Evolutionary conservation across 163 green algal species (phyloP), one percentile per base, ranked within the genome.

Genomic region (Coccomyxa subellipsoidea): DNA sequence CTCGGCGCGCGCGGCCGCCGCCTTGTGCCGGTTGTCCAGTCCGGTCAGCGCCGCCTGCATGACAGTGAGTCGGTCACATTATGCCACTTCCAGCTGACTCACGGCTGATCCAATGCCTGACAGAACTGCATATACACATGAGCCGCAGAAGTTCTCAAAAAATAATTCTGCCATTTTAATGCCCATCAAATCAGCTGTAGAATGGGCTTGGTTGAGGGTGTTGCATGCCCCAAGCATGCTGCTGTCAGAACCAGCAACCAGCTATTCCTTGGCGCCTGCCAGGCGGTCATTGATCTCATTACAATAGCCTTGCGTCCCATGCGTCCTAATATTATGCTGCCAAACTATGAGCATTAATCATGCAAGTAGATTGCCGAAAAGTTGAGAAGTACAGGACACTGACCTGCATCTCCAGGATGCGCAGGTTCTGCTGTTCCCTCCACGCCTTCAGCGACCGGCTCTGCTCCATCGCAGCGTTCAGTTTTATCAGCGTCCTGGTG

Each of bases 361-460:
- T n/a, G n/a, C n/a, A n/a, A n/a, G n/a, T n/a, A n/a, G n/a, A n/a
- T n/a, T n/a, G n/a, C n/a, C n/a, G n/a, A n/a, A n/a, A n/a, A n/a
- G n/a, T n/a, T n/a, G n/a, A n/a, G n/a, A 23, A 27, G 47, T 8
- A 12, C 4, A 59, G 21, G 47, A 27, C 47, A 59, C 47, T 8
- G 3, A 59, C 66, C 66, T 73, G 66, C 66, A 73, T 73, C 66
- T 73, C 66, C 66, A 73, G 66, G 29, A 73, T 32, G 29, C 66
- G 66, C 29, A 73, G 27, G 66, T 73, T 73, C 29, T 73, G 66
- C 66, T 73, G 66, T 36, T 73, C 66, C 29, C 66, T 32, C 66
- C 66, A 73, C 7, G n/a, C 66, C n/a, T 34, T 32, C 18, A 73
- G 27, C 21, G 27, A 32, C 21, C 66, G 66, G 29, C 29, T 34